Evolutionary conservation across 148 eudicot species (phyloP).

Genomic region (Salicornia ramosissima): DNA sequence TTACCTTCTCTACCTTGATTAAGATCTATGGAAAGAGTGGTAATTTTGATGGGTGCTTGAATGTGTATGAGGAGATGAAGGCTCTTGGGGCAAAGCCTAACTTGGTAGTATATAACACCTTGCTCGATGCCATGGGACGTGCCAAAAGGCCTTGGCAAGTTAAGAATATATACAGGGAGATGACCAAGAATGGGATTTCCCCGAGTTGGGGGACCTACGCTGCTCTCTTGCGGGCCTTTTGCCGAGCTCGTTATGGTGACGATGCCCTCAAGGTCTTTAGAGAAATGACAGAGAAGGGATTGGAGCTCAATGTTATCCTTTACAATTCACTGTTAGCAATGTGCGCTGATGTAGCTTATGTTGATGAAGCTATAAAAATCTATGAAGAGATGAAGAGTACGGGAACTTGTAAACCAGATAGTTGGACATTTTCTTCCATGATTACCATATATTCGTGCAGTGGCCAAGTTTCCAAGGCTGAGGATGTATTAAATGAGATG

Average conservation of each 20-base stretch:
- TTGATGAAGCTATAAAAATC: conserved; percentile 63
- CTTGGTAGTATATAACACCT: conserved; percentile 45
- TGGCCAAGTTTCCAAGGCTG: conserved; percentile 68
- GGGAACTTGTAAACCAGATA: conserved; percentile 56
- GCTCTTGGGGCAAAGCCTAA: conserved; percentile 64
- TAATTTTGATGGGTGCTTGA: conserved; percentile 92
- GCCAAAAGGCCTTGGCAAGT: conserved; percentile 92
- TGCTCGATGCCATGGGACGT: conserved; percentile 85
- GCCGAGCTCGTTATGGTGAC: conserved; percentile 65
- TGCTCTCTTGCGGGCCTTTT: conserved; percentile 63
- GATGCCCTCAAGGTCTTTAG: conserved; percentile 64
- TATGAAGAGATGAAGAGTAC: conserved; percentile 67
- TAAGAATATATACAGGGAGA: conserved; percentile 58
- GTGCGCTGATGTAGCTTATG: conserved; percentile 76
- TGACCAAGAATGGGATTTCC: conserved; percentile 41
- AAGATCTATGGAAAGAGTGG: conserved; percentile 57
- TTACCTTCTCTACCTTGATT: conserved; percentile 66
- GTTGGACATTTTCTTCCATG: conserved; percentile 77
- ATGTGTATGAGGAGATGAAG: conserved; percentile 91
- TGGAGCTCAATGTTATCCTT: conserved; percentile 53
- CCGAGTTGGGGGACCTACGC: conserved; percentile 76
- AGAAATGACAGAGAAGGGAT: conserved; percentile 67
- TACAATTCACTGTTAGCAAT: conserved; percentile 69
- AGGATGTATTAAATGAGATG: conserved; percentile 58
- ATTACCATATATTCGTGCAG: conserved; percentile 65